Evolutionary conservation across 257 asterid species (phyloP).

Genomic region (Paraleonurus japonicus): DNA sequence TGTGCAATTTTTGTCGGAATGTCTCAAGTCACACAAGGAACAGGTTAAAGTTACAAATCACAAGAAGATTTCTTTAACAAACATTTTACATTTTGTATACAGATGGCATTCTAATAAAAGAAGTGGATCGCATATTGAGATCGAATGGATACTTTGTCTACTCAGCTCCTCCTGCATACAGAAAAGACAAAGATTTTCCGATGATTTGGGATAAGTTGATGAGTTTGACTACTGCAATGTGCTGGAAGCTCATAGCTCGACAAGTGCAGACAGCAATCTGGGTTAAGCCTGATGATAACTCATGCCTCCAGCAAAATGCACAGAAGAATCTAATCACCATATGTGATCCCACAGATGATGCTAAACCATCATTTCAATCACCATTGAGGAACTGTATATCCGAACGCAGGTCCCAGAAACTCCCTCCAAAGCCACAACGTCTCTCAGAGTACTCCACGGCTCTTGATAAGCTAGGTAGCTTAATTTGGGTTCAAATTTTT

Average conservation of each 20-base stretch:
- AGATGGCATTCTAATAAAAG: conserved; percentile 88
- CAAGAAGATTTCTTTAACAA: neutral
- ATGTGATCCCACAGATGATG: conserved; percentile 58
- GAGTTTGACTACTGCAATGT: conserved; percentile 78
- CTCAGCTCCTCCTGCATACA: conserved; percentile 97
- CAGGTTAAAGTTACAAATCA: too few relatives aligned
- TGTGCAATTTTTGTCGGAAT: neutral
- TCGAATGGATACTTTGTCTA: conserved; percentile 83
- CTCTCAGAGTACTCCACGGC: conserved; percentile 69
- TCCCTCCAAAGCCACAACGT: conserved; percentile 70
- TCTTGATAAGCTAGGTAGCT: conserved; percentile 60
- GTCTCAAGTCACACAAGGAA: too few relatives aligned
- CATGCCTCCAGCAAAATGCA: conserved; percentile 62
- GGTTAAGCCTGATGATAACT: conserved; percentile 60
- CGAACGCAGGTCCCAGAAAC: conserved; percentile 28
- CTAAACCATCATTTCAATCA: conserved; percentile 30
- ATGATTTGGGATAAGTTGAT: conserved; percentile 75
- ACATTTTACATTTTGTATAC: conserved; percentile 28
- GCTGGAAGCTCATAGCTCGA: conserved; percentile 93
- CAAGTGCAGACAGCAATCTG: conserved; percentile 93
- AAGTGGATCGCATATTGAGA: conserved; percentile 74
- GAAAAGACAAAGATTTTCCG: conserved; percentile 85
- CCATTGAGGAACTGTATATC: conserved; percentile 33
- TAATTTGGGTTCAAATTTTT: neutral
- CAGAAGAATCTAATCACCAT: conserved; percentile 47